Percentiles rank a stretch among this genome's conserved stretches.
These are phyloP conservation scores for Rhytidhysteron rufulum DNA, from an alignment of 2,329 filamentous ascomycete species.

Conservation along the genomic window DNA sequence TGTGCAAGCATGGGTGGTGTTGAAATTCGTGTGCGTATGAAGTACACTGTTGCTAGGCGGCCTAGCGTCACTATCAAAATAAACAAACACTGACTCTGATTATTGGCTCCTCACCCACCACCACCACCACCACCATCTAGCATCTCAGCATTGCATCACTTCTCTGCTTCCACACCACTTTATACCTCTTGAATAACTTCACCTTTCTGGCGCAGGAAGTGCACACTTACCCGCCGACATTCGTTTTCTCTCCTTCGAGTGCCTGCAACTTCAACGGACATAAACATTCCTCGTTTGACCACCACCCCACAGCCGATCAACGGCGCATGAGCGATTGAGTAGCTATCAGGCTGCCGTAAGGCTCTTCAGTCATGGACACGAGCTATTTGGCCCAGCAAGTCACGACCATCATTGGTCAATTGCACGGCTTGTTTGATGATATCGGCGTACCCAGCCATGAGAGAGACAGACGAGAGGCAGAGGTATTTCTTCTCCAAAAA, in stretches of 20 bases:
- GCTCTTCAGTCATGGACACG: slow-evolving; percentile 67
- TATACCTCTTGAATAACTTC: slow-evolving; percentile 2
- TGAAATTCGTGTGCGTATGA: too few relatives aligned
- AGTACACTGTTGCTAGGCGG: too few relatives aligned
- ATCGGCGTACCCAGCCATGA: slow-evolving; percentile 95
- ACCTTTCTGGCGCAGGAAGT: slow-evolving; percentile 3
- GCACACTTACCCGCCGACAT: too few relatives aligned
- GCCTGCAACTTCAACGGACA: neutral
- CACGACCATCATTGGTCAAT: slow-evolving; percentile 85
- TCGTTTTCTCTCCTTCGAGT: slow-evolving; percentile 3
- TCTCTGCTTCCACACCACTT: slow-evolving; percentile 6
- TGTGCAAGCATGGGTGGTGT: too few relatives aligned
- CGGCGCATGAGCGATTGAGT: slow-evolving; percentile 32
- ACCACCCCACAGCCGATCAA: slow-evolving; percentile 16
- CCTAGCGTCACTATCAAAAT: too few relatives aligned
- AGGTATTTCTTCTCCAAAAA: slow-evolving; percentile 60
- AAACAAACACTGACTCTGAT: too few relatives aligned
- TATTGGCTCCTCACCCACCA: too few relatives aligned
- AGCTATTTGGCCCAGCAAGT: slow-evolving; percentile 93
- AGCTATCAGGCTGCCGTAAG: slow-evolving; percentile 23
- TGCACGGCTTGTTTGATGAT: slow-evolving; percentile 94
- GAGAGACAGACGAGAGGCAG: slow-evolving; percentile 80
- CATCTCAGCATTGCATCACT: slow-evolving; percentile 24
- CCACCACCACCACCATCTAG: slow-evolving; percentile 2
- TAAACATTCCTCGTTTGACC: slow-evolving; percentile 19